phyloP scores from a whole-genome alignment of 2,329 filamentous ascomycete genomes.

The Alternaria consortialis region DNA sequence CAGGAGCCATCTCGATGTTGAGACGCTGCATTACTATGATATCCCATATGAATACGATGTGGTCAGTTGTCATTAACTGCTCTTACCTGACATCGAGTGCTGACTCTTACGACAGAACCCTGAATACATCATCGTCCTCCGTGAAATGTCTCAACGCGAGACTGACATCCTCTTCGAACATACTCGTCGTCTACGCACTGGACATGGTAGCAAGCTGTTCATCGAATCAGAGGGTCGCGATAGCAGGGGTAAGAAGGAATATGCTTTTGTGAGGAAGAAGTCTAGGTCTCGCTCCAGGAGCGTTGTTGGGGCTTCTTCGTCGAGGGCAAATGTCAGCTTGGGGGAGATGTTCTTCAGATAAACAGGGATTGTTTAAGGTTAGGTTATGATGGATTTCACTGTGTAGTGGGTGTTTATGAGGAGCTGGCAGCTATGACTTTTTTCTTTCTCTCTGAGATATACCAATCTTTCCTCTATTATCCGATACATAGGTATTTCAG shows the following conservation, averaged over 20 bases:
- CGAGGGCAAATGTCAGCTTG: constrained; percentile 40
- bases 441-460: constrained; percentile 1
- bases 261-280: constrained; percentile 56
- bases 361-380: background rate
- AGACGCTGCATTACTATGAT: constrained; percentile 59
- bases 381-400: background rate
- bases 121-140: constrained; percentile 60
- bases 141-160: constrained; percentile 59
- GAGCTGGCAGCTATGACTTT: background rate
- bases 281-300: constrained; percentile 42
- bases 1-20: constrained; percentile 55
- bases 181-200: constrained; percentile 55
- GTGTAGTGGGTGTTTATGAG: background rate
- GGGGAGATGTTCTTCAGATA: constrained; percentile 45
- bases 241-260: constrained; percentile 52
- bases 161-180: constrained; percentile 62
- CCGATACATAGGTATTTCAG: background rate
- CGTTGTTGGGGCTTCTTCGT: constrained; percentile 41
- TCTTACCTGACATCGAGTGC: background rate
- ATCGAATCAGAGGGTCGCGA: constrained; percentile 53
- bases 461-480: constrained; percentile 8
- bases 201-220: constrained; percentile 46
- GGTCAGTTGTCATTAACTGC: constrained; percentile 47
- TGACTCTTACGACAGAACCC: constrained; percentile 43
- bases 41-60: constrained; percentile 59